These are phyloP conservation scores for Rhodotorula sp. DNA, from an alignment of 1,284 basidiomycete genomes.

Conservation along the genomic window DNA sequence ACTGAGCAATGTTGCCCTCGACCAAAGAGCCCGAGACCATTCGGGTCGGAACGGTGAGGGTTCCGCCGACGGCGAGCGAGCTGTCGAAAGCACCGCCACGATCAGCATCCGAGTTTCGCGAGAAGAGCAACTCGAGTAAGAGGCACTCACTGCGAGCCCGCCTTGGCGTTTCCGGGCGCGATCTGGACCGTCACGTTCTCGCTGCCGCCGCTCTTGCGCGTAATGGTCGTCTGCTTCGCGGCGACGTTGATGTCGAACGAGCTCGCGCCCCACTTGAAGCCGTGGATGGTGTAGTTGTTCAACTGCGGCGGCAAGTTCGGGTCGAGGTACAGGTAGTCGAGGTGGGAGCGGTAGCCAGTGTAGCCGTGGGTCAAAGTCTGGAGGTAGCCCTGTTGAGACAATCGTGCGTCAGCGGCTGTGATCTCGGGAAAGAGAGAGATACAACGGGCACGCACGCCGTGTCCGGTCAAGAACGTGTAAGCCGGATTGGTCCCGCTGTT, in stretches of 20 bases:
- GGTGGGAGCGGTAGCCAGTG: constrained; percentile 42
- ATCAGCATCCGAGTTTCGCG: not conserved
- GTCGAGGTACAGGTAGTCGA: constrained; percentile 41
- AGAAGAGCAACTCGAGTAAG: too few species aligned
- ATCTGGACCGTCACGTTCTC: constrained; percentile 33
- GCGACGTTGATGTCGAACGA: constrained; percentile 38
- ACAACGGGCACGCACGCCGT: constrained; percentile 12
- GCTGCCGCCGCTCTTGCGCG: constrained; percentile 2
- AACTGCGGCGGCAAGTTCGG: constrained; percentile 44
- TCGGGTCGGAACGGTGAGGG: constrained; percentile 24
- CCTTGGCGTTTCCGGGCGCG: constrained; percentile 20
- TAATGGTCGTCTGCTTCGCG: constrained; percentile 33
- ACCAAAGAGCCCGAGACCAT: constrained; percentile 22
- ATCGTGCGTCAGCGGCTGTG: not conserved
- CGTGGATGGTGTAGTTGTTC: constrained; percentile 42
- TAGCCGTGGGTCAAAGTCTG: constrained; percentile 44
- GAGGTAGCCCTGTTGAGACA: not conserved
- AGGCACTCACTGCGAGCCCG: constrained; percentile 33
- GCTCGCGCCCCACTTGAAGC: constrained; percentile 36
- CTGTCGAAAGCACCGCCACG: not conserved
- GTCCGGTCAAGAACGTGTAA: constrained; percentile 44
- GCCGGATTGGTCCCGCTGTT: constrained; percentile 44
- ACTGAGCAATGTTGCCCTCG: constrained; percentile 43
- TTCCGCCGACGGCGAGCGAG: constrained; percentile 21
- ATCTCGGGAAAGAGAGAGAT: not conserved